Base-by-base conservation (phyloP, 1,139 yeast species). In the Torulaspora pretoriensis region DNA sequence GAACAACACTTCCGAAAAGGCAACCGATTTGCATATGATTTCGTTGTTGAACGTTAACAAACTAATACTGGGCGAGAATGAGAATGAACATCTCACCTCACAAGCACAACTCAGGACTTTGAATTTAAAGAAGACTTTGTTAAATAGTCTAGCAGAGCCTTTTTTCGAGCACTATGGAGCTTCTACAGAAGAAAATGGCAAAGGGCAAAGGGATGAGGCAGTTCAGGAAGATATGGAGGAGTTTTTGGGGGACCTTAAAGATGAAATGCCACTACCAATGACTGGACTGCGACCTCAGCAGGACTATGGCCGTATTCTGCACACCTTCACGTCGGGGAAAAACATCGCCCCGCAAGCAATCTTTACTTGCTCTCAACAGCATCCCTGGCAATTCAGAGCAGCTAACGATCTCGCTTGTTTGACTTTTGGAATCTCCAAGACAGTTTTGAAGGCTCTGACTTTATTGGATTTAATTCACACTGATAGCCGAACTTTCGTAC, bases 341-440 rank as follows among this genome's bases (percentile, higher is more conserved):
- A 82, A 80, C 48, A 71, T 81, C 0, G 72, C 81, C 2, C 89
- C 90, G 32, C 88, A 83, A 60, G 92, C 95, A 0, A 83, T 89
- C 4, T 83, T 90, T 63, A 88, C 96, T 0, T 86, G 94, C 33
- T 81, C 79, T 9, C 69, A 77, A 14, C 78, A 76, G n/a, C 73
- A 77, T 39, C 97, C 97, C 0, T 90, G 94, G 88, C 67, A 73
- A 16, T 77, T 90, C 37, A 78, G 79, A 55, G 90, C 95, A 6
- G 90, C 95, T 7, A 90, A 90, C 60, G 97, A 90, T 65, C 71
- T 88, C 55, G 96, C 96, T 0, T 85, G 95, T 60, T 72, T 88
- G 52, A 81, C 86, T 71, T 86, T 89, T 68, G 97, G 96, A 13
- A 80, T 85, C 8, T 80, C 86, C 48, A 80, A 81, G 57, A 72